A percentile compares a stretch with the other conserved stretches of the same genome.
These are phyloP conservation scores for Trichoderma sp. DNA, from an alignment of 2,329 filamentous ascomycete species.

Conservation along the genomic window DNA sequence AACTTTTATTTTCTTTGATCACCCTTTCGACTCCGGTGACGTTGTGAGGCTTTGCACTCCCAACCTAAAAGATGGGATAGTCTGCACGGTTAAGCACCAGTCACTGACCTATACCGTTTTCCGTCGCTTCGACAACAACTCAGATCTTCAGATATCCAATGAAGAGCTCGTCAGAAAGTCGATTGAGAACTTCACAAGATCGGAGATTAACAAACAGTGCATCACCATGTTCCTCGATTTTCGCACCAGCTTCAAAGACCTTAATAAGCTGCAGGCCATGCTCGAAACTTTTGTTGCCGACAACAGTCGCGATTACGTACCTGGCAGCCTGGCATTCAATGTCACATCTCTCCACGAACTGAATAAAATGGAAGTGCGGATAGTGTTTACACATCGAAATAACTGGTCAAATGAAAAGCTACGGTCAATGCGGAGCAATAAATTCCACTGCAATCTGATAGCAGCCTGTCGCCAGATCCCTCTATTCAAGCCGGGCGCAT, in stretches of 20 bases:
- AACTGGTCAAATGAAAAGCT: constrained; percentile 76
- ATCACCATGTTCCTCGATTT: constrained; percentile 71
- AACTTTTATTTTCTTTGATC: constrained; percentile 74
- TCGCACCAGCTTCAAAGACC: constrained; percentile 70
- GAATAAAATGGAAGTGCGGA: constrained; percentile 38
- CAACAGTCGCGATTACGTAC: constrained; percentile 64
- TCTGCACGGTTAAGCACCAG: constrained; percentile 36
- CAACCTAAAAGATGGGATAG: constrained; percentile 17
- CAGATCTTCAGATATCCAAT: constrained; percentile 50
- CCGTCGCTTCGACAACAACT: constrained; percentile 38
- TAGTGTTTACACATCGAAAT: constrained; percentile 73
- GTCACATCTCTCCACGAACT: constrained; percentile 55
- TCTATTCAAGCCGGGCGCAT: constrained; percentile 53
- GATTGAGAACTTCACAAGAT: constrained; percentile 20
- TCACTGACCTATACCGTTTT: constrained; percentile 44
- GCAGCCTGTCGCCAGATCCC: constrained; percentile 67
- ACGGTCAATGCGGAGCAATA: constrained; percentile 70
- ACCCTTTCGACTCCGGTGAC: constrained; percentile 74
- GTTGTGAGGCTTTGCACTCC: constrained; percentile 64
- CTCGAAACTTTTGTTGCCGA: constrained; percentile 67
- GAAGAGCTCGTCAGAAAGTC: constrained; percentile 67
- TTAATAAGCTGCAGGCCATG: constrained; percentile 62
- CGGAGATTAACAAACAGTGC: constrained; percentile 54
- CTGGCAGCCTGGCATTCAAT: constrained; percentile 65
- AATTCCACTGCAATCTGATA: constrained; percentile 74